A percentile compares a stretch with the other conserved stretches of the same genome.
phyloP scores from a whole-genome alignment of 495 filamentous ascomycete species.

The Lepidopterella palustris region DNA sequence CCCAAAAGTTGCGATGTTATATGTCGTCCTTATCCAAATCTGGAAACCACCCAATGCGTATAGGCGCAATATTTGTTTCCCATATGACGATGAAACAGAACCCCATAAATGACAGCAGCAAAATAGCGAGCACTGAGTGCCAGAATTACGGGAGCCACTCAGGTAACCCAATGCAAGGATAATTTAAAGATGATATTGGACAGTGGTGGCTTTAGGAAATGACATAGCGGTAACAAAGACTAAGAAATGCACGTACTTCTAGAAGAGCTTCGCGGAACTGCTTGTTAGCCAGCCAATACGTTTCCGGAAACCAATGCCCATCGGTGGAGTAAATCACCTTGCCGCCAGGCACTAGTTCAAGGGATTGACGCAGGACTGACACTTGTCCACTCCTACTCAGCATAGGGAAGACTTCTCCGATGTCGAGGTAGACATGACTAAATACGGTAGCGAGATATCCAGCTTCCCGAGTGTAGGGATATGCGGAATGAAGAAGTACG shows the following conservation, averaged over 20 bases:
- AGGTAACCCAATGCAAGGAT: too few relatives aligned
- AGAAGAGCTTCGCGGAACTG: slow-evolving; percentile 74
- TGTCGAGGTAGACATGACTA: slow-evolving; percentile 76
- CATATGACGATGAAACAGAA: too few relatives aligned
- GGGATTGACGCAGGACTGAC: slow-evolving; percentile 59
- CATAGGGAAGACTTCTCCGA: slow-evolving; percentile 81
- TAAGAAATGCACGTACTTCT: slow-evolving; percentile 40
- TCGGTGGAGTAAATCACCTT: slow-evolving; percentile 85
- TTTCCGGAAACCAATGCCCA: slow-evolving; percentile 78
- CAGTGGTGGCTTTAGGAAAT: too few relatives aligned
- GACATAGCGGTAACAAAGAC: too few relatives aligned
- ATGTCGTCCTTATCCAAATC: too few relatives aligned
- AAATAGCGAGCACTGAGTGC: too few relatives aligned
- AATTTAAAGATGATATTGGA: too few relatives aligned
- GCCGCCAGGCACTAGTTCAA: slow-evolving; percentile 68
- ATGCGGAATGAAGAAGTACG: slow-evolving; percentile 76
- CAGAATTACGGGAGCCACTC: too few relatives aligned
- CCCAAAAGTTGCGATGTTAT: too few relatives aligned
- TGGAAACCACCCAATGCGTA: too few relatives aligned
- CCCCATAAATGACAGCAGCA: too few relatives aligned
- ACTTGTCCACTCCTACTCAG: slow-evolving; percentile 77
- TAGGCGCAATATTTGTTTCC: too few relatives aligned
- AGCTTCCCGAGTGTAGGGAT: slow-evolving; percentile 77
- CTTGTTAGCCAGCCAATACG: slow-evolving; percentile 67
- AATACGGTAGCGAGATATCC: slow-evolving; percentile 78